These are phyloP conservation scores for Fusarium drepaniforme DNA, from an alignment of 2,329 filamentous ascomycete species.

Conservation along the genomic window DNA sequence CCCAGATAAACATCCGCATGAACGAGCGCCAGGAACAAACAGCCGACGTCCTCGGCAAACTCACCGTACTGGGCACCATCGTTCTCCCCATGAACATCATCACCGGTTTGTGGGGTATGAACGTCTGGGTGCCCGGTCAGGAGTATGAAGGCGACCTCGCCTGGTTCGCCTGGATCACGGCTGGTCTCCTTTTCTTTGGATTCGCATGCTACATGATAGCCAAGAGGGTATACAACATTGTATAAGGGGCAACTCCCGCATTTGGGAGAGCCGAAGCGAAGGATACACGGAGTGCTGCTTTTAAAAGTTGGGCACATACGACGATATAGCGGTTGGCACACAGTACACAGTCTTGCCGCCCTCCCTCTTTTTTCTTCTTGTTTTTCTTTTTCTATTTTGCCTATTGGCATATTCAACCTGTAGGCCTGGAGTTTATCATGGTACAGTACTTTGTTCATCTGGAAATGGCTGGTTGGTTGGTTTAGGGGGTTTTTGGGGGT, in stretches of 20 bases:
- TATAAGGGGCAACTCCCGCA: constrained; percentile 56
- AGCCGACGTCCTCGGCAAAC: constrained; percentile 91
- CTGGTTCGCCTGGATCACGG: constrained; percentile 84
- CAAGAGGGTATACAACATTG: constrained; percentile 86
- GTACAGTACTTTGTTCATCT: background rate
- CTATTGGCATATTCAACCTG: background rate
- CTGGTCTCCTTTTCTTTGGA: constrained; percentile 82
- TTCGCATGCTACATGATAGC: constrained; percentile 83
- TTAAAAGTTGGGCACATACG: background rate
- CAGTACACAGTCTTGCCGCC: constrained; percentile 22
- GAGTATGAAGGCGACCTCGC: constrained; percentile 79
- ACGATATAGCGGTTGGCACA: constrained; percentile 6
- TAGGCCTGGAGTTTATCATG: background rate
- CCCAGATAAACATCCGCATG: constrained; percentile 99
- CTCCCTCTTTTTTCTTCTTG: background rate
- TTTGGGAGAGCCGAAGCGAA: background rate
- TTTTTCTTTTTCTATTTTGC: constrained; percentile 7
- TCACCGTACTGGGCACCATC: constrained; percentile 96
- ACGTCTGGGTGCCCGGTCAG: constrained; percentile 95
- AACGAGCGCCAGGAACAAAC: constrained; percentile 97
- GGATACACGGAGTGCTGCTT: constrained; percentile 6
- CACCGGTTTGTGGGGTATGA: constrained; percentile 99
- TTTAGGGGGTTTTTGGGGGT: background rate
- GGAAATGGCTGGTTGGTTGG: constrained; percentile 3
- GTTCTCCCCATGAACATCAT: constrained; percentile 99